These are phyloP conservation scores for Symbiodinium pilosum DNA, from an alignment of 73 alveolate genomes.

Conservation along the genomic window DNA sequence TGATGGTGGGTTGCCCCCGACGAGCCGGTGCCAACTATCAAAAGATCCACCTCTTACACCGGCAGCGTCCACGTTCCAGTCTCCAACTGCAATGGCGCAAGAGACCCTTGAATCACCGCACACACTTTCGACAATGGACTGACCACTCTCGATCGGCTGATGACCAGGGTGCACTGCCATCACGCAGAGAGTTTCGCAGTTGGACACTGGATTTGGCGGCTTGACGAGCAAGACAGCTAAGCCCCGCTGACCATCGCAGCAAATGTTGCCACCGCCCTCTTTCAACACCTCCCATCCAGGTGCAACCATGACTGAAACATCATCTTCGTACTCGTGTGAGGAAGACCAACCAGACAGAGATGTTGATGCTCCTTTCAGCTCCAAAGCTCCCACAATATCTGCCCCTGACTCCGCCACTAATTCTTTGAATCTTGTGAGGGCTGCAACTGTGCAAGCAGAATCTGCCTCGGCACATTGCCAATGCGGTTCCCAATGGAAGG, in stretches of 20 bases:
- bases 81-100: slow-evolving; percentile 75
- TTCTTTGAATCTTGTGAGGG: not conserved
- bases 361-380: slow-evolving; percentile 34
- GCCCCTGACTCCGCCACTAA: slow-evolving; percentile 45
- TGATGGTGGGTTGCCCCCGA: slow-evolving; percentile 50
- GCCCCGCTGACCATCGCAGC: slow-evolving; percentile 61
- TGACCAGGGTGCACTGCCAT: slow-evolving; percentile 85
- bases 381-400: slow-evolving; percentile 49
- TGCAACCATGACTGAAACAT: slow-evolving; percentile 67
- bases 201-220: slow-evolving; percentile 47
- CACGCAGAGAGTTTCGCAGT: slow-evolving; percentile 49
- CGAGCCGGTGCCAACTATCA: slow-evolving; percentile 38
- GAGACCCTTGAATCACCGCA: slow-evolving; percentile 20
- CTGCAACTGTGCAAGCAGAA: slow-evolving; percentile 44
- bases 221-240: slow-evolving; percentile 80
- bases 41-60: slow-evolving; percentile 62
- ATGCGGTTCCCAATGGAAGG: slow-evolving; percentile 72
- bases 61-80: slow-evolving; percentile 90
- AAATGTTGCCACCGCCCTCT: slow-evolving; percentile 75
- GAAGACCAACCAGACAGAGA: slow-evolving; percentile 26
- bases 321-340: slow-evolving; percentile 54
- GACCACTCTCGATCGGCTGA: slow-evolving; percentile 35
- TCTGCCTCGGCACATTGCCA: slow-evolving; percentile 79
- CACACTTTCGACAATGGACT: slow-evolving; percentile 42
- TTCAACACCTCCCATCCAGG: slow-evolving; percentile 70